Base-by-base conservation (phyloP, 2,329 filamentous ascomycete genomes). In the Aspergillus calidoustus region DNA sequence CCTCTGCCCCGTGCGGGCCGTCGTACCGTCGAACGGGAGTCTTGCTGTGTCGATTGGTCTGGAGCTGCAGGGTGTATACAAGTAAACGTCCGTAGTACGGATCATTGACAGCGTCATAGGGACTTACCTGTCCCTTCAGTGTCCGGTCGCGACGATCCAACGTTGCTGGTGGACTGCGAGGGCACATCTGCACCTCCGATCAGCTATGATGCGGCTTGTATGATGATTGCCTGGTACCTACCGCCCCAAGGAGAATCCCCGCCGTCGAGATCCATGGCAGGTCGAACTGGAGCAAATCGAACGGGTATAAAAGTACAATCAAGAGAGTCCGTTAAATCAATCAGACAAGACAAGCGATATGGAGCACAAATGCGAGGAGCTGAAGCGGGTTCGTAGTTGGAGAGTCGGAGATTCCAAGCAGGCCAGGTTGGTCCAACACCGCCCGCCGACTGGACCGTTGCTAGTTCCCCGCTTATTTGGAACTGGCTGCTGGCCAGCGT, bases 1-100 rank as follows among this genome's bases (percentile, higher is more conserved):
- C 85, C 82, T 58, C 81, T 79, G n/a, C 79, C 79, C 66, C 85
- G 80, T 17, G 83, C 81, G 48, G 79, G 82, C 73, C 83, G 80
- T 65, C 76, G 79, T 56, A 77, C 78, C 51, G 82, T 79, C 34
- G 82, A 81, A 65, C 80, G 81, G 50, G 81, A 76, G 34, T 77
- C 76, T 65, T 72, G 74, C 67, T 68, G 76, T 74, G 69, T 67
- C 61, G 73, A 43, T 66, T 71, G 69, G 50, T 70, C 67, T 64
- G 71, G 62, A 58, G 71, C 71, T 72, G 68, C 56, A 64, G 34
- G 52, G 46, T 44, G 58, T 22, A 28, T 34, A 43, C 38, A 19
- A 58, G 63, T 69, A 62, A 68, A 57, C 19, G 44, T 50, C 17
- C 3, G 19, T 7, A 34, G 19, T 46, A 13, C 11, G 25, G 34